phyloP scores from a whole-genome alignment of 2,329 filamentous ascomycete genomes.

The Grosmannia serpens region DNA sequence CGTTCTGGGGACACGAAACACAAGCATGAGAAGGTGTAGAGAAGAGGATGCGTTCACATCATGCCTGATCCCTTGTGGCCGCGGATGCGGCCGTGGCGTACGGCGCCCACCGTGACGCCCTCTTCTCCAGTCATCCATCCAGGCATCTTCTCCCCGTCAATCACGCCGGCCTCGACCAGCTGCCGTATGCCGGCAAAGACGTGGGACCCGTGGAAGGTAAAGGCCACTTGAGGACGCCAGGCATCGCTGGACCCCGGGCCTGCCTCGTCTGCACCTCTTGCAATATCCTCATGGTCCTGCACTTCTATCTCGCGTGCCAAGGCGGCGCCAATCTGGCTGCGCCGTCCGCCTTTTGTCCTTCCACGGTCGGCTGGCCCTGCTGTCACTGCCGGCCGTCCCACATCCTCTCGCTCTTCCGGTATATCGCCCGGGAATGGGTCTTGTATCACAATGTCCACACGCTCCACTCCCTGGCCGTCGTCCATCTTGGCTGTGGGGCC shows the following conservation, averaged over 20 bases:
- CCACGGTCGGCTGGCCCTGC: background rate
- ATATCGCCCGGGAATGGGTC: conserved; percentile 37
- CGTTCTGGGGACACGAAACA: background rate
- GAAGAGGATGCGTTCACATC: conserved; percentile 14
- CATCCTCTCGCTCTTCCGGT: conserved; percentile 3
- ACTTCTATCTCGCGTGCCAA: conserved; percentile 21
- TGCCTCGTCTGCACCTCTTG: conserved; percentile 4
- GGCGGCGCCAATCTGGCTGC: conserved; percentile 24
- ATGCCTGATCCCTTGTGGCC: conserved; percentile 46
- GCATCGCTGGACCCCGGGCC: conserved; percentile 14
- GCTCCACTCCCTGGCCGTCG: conserved; percentile 51
- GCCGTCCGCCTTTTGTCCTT: conserved; percentile 10
- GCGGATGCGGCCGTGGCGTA: conserved; percentile 54
- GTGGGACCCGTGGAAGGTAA: conserved; percentile 65
- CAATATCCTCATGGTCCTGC: conserved; percentile 16
- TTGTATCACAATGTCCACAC: conserved; percentile 46
- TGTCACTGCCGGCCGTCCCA: background rate
- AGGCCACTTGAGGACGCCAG: conserved; percentile 48
- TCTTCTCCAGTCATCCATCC: conserved; percentile 88
- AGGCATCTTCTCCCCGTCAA: conserved; percentile 70
- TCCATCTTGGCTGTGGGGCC: conserved; percentile 44
- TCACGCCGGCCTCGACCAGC: conserved; percentile 62
- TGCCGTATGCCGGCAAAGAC: conserved; percentile 72
- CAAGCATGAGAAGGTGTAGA: background rate
- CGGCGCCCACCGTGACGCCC: conserved; percentile 60